Evolutionary conservation across 225 moss, liverwort and hornwort genomes (phyloP), one percentile per base, ranked within the genome.

Genomic region (Physcomitrellopsis africana): DNA sequence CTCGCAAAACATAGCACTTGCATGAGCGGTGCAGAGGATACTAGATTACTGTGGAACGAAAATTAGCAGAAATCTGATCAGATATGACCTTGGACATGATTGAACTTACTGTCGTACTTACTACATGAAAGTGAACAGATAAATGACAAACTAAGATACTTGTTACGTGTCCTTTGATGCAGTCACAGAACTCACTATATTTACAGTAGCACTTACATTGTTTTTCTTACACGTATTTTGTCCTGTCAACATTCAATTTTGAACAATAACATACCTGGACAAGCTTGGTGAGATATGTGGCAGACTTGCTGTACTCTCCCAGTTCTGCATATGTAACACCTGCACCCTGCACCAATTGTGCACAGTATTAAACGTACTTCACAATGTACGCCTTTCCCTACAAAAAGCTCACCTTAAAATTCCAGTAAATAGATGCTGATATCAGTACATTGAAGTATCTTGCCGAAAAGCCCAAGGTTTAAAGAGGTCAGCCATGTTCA

Each of bases 281-380:
- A 78, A 95, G 85, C 73, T 93, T 95, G 51, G 89, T 79, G 20
- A 95, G 87, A 80, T 89, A 93, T 17, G 84, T 79, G 44, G 84
- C 89, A 80, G 95, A 92, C 82, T 93, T 95, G 78, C 90, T 85
- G 76, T 83, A 94, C 49, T 99, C 94, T 76, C 97, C 97, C 47
- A 99, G 90, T 71, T 99, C 87, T 62, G 93, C 94, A 73, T 93
- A 99, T 51, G 86, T 92, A 10, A 93, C 93, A 69, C 90, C 95
- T 78, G 92, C 97, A 74, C 92, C 92, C 97, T 97, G 86, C 67
- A 78, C 37, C 63, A 51, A 64, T 69, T 43, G 43, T 41, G 49
- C 43, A 62, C 5, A 51, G 18, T 22, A 11, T 43, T 69, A 73
- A 76, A 3, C 26, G 5, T n/a, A 56, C 24, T 43, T 60, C 47